A percentile compares a stretch with the other conserved stretches of the same genome.
phyloP scores from a whole-genome alignment of 208 protist genomes.

The Crithidia mellificae region DNA sequence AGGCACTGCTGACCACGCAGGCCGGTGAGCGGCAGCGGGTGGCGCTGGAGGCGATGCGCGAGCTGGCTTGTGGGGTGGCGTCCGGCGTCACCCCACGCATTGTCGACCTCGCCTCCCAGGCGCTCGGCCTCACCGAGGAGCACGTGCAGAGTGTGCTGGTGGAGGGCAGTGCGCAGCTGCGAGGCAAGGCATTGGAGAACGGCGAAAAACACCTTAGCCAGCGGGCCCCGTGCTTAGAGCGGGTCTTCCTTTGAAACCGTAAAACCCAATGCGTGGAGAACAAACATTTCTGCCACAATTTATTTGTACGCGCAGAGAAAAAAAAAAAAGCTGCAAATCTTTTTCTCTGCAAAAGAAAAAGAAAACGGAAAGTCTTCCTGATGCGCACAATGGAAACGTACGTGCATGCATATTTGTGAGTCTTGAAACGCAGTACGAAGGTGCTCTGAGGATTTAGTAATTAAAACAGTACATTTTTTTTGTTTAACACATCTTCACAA shows the following conservation, averaged over 20 bases:
- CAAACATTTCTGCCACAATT: too few relatives aligned
- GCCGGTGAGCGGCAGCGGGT: constrained; percentile 27
- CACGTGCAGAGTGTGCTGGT: constrained; percentile 57
- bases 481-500: too few relatives aligned
- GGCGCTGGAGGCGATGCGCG: constrained; percentile 55
- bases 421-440: too few relatives aligned
- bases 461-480: too few relatives aligned
- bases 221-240: constrained; percentile 8
- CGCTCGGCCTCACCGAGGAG: constrained; percentile 52
- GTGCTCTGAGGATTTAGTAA: too few relatives aligned
- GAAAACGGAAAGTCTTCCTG: too few relatives aligned
- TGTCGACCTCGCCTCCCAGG: constrained; percentile 31
- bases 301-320: too few relatives aligned
- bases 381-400: too few relatives aligned
- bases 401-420: too few relatives aligned
- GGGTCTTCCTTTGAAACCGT: background rate
- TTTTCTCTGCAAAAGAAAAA: too few relatives aligned
- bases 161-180: constrained; percentile 51
- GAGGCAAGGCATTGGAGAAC: constrained; percentile 35
- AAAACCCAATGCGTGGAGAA: too few relatives aligned
- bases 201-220: constrained; percentile 4
- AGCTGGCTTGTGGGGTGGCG: constrained; percentile 43
- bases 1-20: constrained; percentile 18
- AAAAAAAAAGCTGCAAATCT: too few relatives aligned
- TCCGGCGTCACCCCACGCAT: constrained; percentile 29